A percentile compares a stretch with the other conserved stretches of the same genome.
phyloP scores from a whole-genome alignment of 805 yeast species.

The Phaffomyces opuntiae region DNA sequence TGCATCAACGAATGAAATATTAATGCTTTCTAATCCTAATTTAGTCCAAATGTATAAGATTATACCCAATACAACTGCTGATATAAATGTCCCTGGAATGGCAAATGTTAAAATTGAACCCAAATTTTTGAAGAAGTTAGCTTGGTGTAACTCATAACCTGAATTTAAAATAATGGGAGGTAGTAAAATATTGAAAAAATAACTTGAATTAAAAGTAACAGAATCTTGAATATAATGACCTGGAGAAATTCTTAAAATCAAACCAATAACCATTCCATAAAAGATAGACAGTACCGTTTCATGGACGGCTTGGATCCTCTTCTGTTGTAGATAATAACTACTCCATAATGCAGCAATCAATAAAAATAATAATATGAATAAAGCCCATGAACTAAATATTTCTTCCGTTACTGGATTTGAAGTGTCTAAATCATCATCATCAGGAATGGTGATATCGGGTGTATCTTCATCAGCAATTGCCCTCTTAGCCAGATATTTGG shows the following conservation, averaged over 20 bases:
- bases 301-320: constrained; percentile 90
- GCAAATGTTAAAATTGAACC: constrained; percentile 91
- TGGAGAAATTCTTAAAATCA: constrained; percentile 83
- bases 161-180: constrained; percentile 96
- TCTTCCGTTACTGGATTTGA: constrained; percentile 89
- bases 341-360: constrained; percentile 92
- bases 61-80: constrained; percentile 85
- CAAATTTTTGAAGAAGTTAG: constrained; percentile 86
- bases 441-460: constrained; percentile 6
- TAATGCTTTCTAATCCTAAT: constrained; percentile 81
- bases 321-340: constrained; percentile 84
- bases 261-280: constrained; percentile 94
- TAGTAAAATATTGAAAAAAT: constrained; percentile 85
- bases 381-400: constrained; percentile 95
- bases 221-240: constrained; percentile 97
- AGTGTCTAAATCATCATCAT: constrained; percentile 39
- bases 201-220: constrained; percentile 88
- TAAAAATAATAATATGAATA: constrained; percentile 75
- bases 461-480: constrained; percentile 26
- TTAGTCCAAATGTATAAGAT: constrained; percentile 86
- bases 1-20: constrained; percentile 93
- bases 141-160: constrained; percentile 95
- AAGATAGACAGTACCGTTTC: constrained; percentile 95
- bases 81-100: constrained; percentile 92
- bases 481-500: constrained; percentile 21